Evolutionary conservation across 2,329 filamentous ascomycete genomes (phyloP).

Genomic region (Gaeumannomyces sp.): DNA sequence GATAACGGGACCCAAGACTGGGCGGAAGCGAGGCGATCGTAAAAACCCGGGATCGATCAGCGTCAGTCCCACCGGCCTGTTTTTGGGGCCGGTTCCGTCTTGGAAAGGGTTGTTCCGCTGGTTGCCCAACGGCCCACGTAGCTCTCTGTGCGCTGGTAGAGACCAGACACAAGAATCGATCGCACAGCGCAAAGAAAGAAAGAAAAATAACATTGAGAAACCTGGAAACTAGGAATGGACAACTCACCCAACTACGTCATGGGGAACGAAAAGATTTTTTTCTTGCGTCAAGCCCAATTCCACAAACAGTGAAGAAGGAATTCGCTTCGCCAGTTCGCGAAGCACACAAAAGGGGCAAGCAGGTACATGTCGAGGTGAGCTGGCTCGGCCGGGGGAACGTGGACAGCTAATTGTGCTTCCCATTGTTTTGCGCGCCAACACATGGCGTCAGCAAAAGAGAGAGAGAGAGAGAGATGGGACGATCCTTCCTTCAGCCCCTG

Average conservation of each 20-base stretch:
- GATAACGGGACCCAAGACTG: too few species aligned
- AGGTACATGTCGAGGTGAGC: neutral
- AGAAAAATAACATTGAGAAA: neutral
- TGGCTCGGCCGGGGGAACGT: neutral
- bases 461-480: neutral
- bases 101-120: too few species aligned
- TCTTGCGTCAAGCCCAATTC: neutral
- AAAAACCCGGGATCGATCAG: too few species aligned
- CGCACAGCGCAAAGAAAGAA: too few species aligned
- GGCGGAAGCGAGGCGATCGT: too few species aligned
- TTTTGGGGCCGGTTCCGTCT: too few species aligned
- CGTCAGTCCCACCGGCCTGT: too few species aligned
- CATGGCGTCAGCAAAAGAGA: neutral
- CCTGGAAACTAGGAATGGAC: neutral
- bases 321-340: neutral
- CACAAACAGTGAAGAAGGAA: neutral
- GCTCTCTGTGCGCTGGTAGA: too few species aligned
- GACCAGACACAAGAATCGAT: too few species aligned
- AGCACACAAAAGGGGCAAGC: neutral
- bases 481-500: neutral
- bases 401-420: neutral
- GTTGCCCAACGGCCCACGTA: too few species aligned
- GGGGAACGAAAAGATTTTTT: neutral
- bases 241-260: neutral
- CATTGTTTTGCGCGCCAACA: neutral